phyloP scores from a whole-genome alignment of 2,329 filamentous ascomycete species.

The Colletotrichum costaricense region DNA sequence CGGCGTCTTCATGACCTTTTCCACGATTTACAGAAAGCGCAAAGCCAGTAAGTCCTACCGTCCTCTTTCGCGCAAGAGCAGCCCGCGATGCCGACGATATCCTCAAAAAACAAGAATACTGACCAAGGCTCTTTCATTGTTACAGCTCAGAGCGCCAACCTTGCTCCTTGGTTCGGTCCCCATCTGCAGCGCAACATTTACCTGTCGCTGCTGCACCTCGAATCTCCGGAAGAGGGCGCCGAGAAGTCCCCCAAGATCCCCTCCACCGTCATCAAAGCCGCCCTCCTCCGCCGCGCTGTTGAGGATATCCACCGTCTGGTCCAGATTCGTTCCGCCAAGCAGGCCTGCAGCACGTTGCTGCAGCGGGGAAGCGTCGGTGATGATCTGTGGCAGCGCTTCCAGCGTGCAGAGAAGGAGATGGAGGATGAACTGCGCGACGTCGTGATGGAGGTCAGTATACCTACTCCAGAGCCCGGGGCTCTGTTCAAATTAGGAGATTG shows the following conservation, averaged over 20 bases:
- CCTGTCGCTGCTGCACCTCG: conserved; percentile 87
- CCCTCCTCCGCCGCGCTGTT: conserved; percentile 86
- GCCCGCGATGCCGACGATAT: background rate
- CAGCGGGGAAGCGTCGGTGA: conserved; percentile 95
- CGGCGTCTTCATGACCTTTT: conserved; percentile 92
- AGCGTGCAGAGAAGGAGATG: conserved; percentile 95
- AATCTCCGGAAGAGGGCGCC: conserved; percentile 67
- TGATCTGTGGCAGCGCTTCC: conserved; percentile 93
- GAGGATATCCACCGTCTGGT: conserved; percentile 95
- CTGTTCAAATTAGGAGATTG: background rate
- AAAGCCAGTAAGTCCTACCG: conserved; percentile 72
- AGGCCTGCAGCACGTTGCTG: conserved; percentile 83
- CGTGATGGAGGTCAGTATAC: conserved; percentile 79
- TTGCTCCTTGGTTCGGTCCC: conserved; percentile 93
- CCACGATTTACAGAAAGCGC: conserved; percentile 90
- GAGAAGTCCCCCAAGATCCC: conserved; percentile 80
- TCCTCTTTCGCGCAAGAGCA: background rate
- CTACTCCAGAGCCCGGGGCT: background rate
- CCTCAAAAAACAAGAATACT: background rate
- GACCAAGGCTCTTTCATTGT: conserved; percentile 31
- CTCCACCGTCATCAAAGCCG: conserved; percentile 87
- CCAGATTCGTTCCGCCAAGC: conserved; percentile 88
- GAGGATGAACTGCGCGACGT: conserved; percentile 96
- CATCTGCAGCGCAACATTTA: conserved; percentile 96
- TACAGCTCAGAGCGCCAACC: conserved; percentile 80